Evolutionary conservation across 2,329 filamentous ascomycete species (phyloP), one percentile per base, ranked within the genome.

Genomic region (Talaromyces sp.): DNA sequence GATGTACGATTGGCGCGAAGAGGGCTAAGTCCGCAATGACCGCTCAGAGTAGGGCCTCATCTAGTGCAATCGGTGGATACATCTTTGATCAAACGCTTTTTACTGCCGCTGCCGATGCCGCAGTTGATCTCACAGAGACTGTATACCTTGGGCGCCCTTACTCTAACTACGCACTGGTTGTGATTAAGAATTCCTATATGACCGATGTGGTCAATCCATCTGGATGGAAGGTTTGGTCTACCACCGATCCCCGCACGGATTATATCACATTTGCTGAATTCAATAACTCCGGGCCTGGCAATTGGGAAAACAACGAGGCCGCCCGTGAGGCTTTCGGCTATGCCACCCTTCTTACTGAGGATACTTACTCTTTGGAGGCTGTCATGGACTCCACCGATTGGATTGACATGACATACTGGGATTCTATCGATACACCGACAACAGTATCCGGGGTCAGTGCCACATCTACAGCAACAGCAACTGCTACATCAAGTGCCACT

Each of bases 401-500:
- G 71, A 74, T 74, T 30, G 71, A 74, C 51, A 65, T 67, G 64
- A 73, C 71, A 4, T 75, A 73, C 55, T 75, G 65, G 65, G 63
- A 68, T 47, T 67, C 66, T 0, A 74, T 75, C 16, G 54, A 59
- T 3, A 73, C 71, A 1, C 73, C 72, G 16, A 45, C 33, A 2
- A 14, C 19, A 4, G 41, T 49, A 6, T 56, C 56, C 2, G 54
- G 53, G n/a, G 43, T 54, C 1, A 54, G 58, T 1, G 60, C 59
- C 7, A 70, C 68, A n/a, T 63, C 59, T 5, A 67, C 66, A 27
- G 24, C 24, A 9, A 27, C 24, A 27, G 24, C 62, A 2, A 51
- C 54, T 8, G 61, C 62, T 14, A 64, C 57, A 43, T 62, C 69
- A 14, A 65, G 67, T 17, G 13, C 49, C 3, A 47, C 43, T 1